Evolutionary conservation across 2,329 filamentous ascomycete species (phyloP), one percentile per base, ranked within the genome.

Genomic region (Alternaria gansuensis): DNA sequence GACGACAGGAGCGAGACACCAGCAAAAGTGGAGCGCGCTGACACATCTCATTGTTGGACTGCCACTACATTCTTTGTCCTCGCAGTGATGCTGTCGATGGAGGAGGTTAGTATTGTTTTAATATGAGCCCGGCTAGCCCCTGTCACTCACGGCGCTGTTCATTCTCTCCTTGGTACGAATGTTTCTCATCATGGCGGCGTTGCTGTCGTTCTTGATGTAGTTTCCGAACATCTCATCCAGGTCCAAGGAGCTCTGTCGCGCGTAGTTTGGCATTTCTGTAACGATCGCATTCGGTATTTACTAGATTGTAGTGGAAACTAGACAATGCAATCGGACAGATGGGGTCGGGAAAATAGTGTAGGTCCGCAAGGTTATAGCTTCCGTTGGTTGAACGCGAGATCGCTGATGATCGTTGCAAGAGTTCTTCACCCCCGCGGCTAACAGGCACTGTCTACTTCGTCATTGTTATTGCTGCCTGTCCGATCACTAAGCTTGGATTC

Each of bases 21-120:
- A 60, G 5, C 40, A 54, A 17, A 60, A 40, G 41, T 60, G 57
- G 34, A 56, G 33, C 21, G 34, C 34, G 10, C 17, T 28, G 9
- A 60, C 26, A 44, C 57, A 60, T 29, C 29, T 51, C 9, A 37
- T 31, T 5, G 33, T 52, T 21, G 53, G 52, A 14, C 31, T 28
- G n/a, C 40, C 41, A 29, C 57, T 34, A 23, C 44, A 43, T 21
- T 54, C 51, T 14, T 48, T 44, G 24, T 59, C 57, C 23, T 53
- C 41, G 45, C 61, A 62, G 36, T 64, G 61, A 33, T 62, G 58
- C 14, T 46, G n/a, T 33, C 21, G 21, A 21, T 24, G 17, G 4
- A 14, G 34, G 13, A 24, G 44, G n/a, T 46, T 29, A 46, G 44
- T 34, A 6, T 21, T 46, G 4, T 23, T 17, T 33, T 6, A 3